Conservation (phyloP, 164 flowering plant species). For the Kingdonia uniflora region DNA sequence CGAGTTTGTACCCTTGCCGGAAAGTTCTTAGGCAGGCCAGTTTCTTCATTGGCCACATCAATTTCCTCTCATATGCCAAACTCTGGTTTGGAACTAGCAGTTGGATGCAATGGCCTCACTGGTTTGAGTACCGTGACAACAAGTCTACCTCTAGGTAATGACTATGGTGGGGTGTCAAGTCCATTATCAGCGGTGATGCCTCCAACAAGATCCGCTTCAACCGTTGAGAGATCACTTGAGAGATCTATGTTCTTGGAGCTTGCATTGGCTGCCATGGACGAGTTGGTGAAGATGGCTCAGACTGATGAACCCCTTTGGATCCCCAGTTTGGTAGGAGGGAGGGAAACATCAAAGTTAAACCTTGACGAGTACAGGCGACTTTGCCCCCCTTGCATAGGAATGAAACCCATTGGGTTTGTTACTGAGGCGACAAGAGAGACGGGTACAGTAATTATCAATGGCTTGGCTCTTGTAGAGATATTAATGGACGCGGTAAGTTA, state of each 20-base stretch:
- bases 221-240: conserved; percentile 51
- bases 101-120: conserved; percentile 58
- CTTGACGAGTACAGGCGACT: conserved; percentile 61
- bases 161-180: conserved; percentile 36
- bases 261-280: conserved; percentile 92
- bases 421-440: conserved; percentile 73
- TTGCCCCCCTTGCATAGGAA: conserved; percentile 61
- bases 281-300: conserved; percentile 78
- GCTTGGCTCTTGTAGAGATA: conserved; percentile 86
- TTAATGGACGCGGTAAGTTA: conserved; percentile 74
- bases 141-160: conserved; percentile 38
- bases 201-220: conserved; percentile 21
- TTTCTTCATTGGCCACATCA: conserved; percentile 37
- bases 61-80: conserved; percentile 39
- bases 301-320: conserved; percentile 79
- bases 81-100: conserved; percentile 77
- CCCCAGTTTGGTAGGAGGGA: conserved; percentile 46
- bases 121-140: conserved; percentile 28
- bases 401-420: conserved; percentile 71
- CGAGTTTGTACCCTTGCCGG: conserved; percentile 85
- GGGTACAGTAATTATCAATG: conserved; percentile 82
- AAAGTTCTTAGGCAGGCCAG: conserved; percentile 78
- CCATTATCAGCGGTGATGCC: conserved; percentile 29
- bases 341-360: conserved; percentile 39
- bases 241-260: conserved; percentile 77